Evolutionary conservation across 2,329 filamentous ascomycete genomes (phyloP).

Genomic region (Xylariaceae sp.): DNA sequence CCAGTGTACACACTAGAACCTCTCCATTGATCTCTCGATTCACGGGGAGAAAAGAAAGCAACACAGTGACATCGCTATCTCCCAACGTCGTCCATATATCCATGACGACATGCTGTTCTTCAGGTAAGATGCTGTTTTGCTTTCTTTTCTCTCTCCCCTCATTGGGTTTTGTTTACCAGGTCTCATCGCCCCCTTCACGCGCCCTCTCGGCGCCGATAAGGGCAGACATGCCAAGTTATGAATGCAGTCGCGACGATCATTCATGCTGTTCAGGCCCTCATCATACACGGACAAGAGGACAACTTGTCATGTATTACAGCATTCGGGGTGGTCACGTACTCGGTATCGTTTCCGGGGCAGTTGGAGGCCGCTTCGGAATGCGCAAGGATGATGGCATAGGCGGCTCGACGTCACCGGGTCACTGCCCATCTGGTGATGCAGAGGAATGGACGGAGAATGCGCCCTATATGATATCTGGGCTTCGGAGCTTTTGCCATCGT

Average conservation of each 20-base stretch:
- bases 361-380: neutral
- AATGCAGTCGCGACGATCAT: neutral
- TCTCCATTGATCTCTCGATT: neutral
- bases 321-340: neutral
- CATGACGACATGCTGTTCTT: constrained; percentile 22
- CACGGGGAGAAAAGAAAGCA: neutral
- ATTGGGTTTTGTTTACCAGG: neutral
- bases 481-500: neutral
- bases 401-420: neutral
- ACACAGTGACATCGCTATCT: neutral
- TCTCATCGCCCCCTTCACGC: neutral
- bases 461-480: neutral
- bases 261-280: neutral
- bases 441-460: neutral
- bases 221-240: neutral
- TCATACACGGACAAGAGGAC: neutral
- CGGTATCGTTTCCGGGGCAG: neutral
- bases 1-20: neutral
- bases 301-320: neutral
- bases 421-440: neutral
- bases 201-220: neutral
- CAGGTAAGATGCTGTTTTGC: constrained; percentile 15
- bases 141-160: neutral
- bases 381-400: neutral
- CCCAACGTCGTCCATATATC: neutral